Evolutionary conservation across 768 basidiomycete genomes (phyloP), one percentile per base, ranked within the genome.

Genomic region (Panaeolus cyanescens): DNA sequence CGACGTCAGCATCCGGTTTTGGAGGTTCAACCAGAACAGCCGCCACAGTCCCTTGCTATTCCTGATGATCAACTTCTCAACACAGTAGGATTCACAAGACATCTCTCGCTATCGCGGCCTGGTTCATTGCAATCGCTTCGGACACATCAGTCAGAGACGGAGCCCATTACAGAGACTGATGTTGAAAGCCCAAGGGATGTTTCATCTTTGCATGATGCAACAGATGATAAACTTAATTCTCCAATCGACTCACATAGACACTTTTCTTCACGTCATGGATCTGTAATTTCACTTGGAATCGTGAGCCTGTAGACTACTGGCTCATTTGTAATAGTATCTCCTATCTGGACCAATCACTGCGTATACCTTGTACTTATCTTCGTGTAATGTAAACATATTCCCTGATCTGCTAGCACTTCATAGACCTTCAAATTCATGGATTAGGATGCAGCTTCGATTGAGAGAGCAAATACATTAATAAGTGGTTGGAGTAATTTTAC

Each of bases 261-360:
- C 25, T 76, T 79, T 7, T 74, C 81, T 37, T 84, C 85, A 12
- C 79, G 77, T 58, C 80, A 77, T 34, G 82, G 80, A 54, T 87
- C 85, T 4, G 77, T 83, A 56, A 75, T 83, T 64, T 87, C 85
- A 37, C 79, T 86, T 56, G 80, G 81, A 39, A 77, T 83, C 60
- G 75, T 80, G 60, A 78, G 71, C 53, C 68, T 81, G 65, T 80
- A 78, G 69, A 63, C 56, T 50, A 28, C 39, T 28, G 25, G 45
- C 45, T 50, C 45, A 50, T 28, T 22, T 50, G 45, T 50, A 50
- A 13, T 8, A 50, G 13, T 28, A 50, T 28, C 30, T 50, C 8
- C 45, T 50, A 50, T 28, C 25, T 13, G 45, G 45, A 50, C 25
- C 25, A 8, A 28, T 50, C 30, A 25, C 30, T 28, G 45, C 25